Percentiles rank a stretch among this genome's conserved stretches.
Evolutionary conservation across 164 flowering plant genomes (phyloP).

Genomic region (Macadamia tetraphylla): DNA sequence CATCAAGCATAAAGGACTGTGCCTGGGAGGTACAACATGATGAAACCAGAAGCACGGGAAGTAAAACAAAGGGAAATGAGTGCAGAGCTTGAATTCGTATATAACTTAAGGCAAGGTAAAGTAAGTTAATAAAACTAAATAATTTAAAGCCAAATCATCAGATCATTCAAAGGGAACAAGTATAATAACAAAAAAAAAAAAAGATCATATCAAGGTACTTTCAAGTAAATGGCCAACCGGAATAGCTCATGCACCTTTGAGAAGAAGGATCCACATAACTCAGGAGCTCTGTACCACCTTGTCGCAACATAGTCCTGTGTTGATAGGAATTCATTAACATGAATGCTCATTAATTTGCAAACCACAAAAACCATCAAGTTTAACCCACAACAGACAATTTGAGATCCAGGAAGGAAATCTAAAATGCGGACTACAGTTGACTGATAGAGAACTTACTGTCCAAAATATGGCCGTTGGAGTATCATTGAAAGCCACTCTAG

Average conservation of each 20-base stretch:
- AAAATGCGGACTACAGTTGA: background rate
- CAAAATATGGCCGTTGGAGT: slow-evolving; percentile 88
- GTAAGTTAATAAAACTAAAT: background rate
- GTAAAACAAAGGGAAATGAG: no score
- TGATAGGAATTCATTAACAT: background rate
- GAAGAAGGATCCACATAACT: slow-evolving; percentile 95
- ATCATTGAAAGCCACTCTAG: slow-evolving; percentile 86
- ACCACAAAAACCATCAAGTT: no score
- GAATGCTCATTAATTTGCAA: no score
- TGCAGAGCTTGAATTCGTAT: no score
- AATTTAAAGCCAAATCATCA: no score
- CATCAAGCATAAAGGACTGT: no score
- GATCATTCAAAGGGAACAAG: no score
- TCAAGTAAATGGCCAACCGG: background rate
- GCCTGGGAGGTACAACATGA: no score
- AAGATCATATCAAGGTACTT: background rate
- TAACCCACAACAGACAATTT: background rate
- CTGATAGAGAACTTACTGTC: slow-evolving; percentile 50
- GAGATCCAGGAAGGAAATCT: background rate
- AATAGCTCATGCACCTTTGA: slow-evolving; percentile 60
- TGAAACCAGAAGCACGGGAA: no score
- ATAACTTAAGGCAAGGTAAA: no score
- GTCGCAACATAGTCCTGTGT: slow-evolving; percentile 96
- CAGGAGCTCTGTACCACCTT: slow-evolving; percentile 98
- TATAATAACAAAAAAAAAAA: no score